Base-by-base conservation (phyloP, 306 rosid species). In the Astragalus glycyphyllos region DNA sequence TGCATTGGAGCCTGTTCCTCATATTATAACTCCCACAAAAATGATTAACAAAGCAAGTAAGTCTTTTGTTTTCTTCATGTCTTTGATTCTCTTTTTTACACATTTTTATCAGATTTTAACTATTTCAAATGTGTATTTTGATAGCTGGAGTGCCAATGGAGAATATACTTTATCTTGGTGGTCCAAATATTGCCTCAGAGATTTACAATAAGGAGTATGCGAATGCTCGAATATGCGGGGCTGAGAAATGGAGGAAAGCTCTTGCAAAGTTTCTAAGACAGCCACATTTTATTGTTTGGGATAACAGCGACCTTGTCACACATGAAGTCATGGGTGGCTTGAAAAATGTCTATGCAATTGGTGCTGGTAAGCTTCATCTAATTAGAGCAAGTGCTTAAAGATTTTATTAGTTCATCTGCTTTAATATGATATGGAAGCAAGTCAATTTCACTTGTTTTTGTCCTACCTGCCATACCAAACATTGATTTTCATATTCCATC, bases 311-410 rank as follows among this genome's bases (percentile, higher is more conserved):
- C 78, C 97, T 92, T 11, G 83, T 86, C 72, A 92, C 97, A 5
- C 98, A 92, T 56, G 98, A 92, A 68, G 98, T 92, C 82, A 92
- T 92, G 98, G 98, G 98, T 14, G 97, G 97, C 38, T 75, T 92
- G 87, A 92, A 92, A 69, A 92, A 92, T 65, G 98, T 90, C 47
- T 92, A 92, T 65, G 98, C 98, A 75, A 90, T 92, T 45, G 97
- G 98, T 40, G 98, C 97, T 49, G 98, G 98, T 84, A 82, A 80
- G 68, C 68, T 34, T 65, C 74, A 57, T 47, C 13, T 38, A 38
- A 6, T 58, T 15, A 45, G 11, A 34, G 7, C 14, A 38, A 37
- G 14, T 45, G 32, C 8, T 40, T 40, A 40, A 40, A 40, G 7
- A 0, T 5, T 40, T 40, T 40, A 40, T 6, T 7, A 2, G 44